Evolutionary conservation across 345 rosid species (phyloP), one percentile per base, ranked within the genome.

Genomic region (Hypericum perforatum): DNA sequence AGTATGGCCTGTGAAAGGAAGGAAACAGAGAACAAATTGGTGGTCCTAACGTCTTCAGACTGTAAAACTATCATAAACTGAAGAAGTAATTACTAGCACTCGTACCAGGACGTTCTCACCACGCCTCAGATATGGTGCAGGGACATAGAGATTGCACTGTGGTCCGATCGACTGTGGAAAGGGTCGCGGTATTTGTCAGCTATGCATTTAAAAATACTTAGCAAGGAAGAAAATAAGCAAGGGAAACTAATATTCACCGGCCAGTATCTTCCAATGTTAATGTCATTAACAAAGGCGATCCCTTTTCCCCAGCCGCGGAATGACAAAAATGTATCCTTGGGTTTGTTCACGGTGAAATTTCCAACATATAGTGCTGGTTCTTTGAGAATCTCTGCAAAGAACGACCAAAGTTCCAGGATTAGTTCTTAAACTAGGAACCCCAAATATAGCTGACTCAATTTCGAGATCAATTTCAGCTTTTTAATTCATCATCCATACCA

Each of bases 241-340:
- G 52, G 13, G 42, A 5, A 59, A 39, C 16, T 41, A n/a, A 47
- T 49, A 38, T 60, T 52, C 74, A 91, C 96, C 59, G 85, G 98
- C 98, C 98, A 91, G 59, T 71, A 91, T 87, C 96, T 79, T 75
- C 98, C 92, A 0, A 87, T 60, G 75, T 82, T 91, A 68, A 91
- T 84, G 52, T 77, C 72, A 61, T 91, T 91, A 43, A 91, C 78
- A 54, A 61, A 79, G 39, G 84, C 90, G 65, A 87, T 60, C 52
- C 95, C 96, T 74, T 82, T 87, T 16, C 95, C 86, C 96, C 95
- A 87, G 53, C 92, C 89, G 0, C 44, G 63, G 69, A 91, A 75
- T 38, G 96, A 85, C 57, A 91, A 53, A 73, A 79, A 87, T 7
- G 98, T 79, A 68, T 91, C 98, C 52, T 73, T 67, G 63, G 79